Evolutionary conservation across 305 asterid species (phyloP), one percentile per base, ranked within the genome.

Genomic region (Stenogyne calaminthoides): DNA sequence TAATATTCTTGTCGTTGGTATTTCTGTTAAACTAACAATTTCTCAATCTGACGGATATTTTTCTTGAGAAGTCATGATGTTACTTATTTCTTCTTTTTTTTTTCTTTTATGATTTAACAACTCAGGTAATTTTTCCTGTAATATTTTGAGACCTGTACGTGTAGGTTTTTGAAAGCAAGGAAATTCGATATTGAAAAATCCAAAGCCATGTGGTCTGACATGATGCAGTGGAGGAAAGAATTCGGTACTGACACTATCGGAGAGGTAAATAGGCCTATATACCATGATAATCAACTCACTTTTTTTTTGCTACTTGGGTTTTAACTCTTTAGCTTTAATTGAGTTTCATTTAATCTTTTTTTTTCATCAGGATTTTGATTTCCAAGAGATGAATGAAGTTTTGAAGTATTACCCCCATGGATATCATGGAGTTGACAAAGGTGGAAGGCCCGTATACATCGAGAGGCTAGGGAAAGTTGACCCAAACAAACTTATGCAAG

Each of bases 181-280:
- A 88, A 82, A 83, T 95, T 95, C 73, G 99, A 95, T 73, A 70
- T 88, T 25, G 96, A 92, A 76, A 95, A 86, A 80, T 87, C 99
- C 2, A 95, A 90, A 82, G 89, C 72, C 63, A 95, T 95, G 98
- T 95, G 98, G 99, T 91, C 97, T 70, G 98, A 95, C 80, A 95
- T 95, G 99, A 81, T 95, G 77, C 96, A 89, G 52, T 95, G 99
- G 99, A 90, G 99, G 89, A 90, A 80, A 79, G 99, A 95, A 16
- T 95, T 95, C 72, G 96, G 96, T 16, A 82, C 91, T 55, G 97
- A 95, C 84, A 84, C 92, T 39, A 80, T 95, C 62, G 42, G 54
- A n/a, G 92, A 91, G 96, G 99, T 90, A 82, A 71, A 20, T 77
- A 12, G 36, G 44, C 32, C 25, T 15, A 12, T 42, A 64, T 18